Conservation (phyloP, 2,329 filamentous ascomycete genomes). For the Penicillium rolfsii region DNA sequence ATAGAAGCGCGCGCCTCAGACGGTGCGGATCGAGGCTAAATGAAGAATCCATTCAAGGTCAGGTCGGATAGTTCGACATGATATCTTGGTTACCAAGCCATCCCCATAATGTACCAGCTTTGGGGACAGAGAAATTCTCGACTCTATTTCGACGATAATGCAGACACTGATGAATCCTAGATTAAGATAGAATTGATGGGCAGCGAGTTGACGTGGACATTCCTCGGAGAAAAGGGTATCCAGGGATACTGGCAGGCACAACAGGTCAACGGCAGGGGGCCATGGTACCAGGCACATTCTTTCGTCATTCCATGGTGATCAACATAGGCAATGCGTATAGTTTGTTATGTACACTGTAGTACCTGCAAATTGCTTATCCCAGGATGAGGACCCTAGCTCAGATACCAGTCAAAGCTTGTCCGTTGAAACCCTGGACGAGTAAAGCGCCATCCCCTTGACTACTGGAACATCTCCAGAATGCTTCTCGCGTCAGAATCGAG, state of each 20-base stretch:
- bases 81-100: neutral
- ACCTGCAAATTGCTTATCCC: neutral
- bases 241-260: constrained; percentile 19
- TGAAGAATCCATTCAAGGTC: no score
- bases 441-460: constrained; percentile 8
- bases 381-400: neutral
- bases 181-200: neutral
- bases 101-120: neutral
- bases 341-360: neutral
- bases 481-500: constrained; percentile 21
- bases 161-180: neutral
- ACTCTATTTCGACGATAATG: neutral
- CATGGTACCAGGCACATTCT: constrained; percentile 27
- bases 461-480: constrained; percentile 18
- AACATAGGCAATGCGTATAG: constrained; percentile 4
- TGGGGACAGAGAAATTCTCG: neutral
- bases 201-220: constrained; percentile 10
- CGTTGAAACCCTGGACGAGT: neutral
- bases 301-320: constrained; percentile 25
- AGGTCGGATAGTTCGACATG: no score
- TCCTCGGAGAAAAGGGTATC: constrained; percentile 25
- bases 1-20: no score
- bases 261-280: constrained; percentile 3
- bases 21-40: no score
- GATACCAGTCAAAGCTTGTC: constrained; percentile 24